Evolutionary conservation across 108 stramenopile genomes (phyloP).

Genomic region (Nitzschia putrida): DNA sequence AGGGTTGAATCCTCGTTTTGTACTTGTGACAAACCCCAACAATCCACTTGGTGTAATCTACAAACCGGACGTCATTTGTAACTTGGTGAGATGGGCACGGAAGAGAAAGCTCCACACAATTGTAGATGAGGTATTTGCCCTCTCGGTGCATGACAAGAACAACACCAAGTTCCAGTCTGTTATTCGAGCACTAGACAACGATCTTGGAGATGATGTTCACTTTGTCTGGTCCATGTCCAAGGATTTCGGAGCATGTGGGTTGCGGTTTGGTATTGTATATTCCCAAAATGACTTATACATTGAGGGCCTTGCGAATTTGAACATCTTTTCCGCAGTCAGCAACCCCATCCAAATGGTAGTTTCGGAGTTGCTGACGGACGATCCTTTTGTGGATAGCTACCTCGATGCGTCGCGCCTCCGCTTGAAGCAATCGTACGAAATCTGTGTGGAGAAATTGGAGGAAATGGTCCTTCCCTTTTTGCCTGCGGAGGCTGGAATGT

Average conservation of each 20-base stretch:
- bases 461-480: conserved; percentile 84
- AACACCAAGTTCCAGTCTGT: conserved; percentile 64
- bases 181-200: conserved; percentile 57
- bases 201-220: conserved; percentile 83
- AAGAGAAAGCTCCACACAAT: conserved; percentile 74
- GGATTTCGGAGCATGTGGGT: conserved; percentile 89
- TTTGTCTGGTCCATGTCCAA: conserved; percentile 89
- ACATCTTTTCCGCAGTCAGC: conserved; percentile 73
- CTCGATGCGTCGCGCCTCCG: conserved; percentile 57
- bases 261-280: conserved; percentile 84
- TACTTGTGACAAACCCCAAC: conserved; percentile 89
- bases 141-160: conserved; percentile 47
- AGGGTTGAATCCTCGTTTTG: conserved; percentile 67
- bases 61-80: conserved; percentile 47
- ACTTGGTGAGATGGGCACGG: conserved; percentile 72
- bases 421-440: conserved; percentile 55
- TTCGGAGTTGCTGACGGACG: conserved; percentile 76
- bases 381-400: conserved; percentile 74
- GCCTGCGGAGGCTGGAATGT: conserved; percentile 77
- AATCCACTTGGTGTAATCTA: conserved; percentile 90
- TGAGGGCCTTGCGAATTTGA: conserved; percentile 61
- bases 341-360: conserved; percentile 84
- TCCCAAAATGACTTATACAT: conserved; percentile 75
- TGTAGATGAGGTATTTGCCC: conserved; percentile 88
- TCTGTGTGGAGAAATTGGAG: conserved; percentile 64